phyloP scores from a whole-genome alignment of 371 early-diverging fungal genomes.

The Mucor saturninus region DNA sequence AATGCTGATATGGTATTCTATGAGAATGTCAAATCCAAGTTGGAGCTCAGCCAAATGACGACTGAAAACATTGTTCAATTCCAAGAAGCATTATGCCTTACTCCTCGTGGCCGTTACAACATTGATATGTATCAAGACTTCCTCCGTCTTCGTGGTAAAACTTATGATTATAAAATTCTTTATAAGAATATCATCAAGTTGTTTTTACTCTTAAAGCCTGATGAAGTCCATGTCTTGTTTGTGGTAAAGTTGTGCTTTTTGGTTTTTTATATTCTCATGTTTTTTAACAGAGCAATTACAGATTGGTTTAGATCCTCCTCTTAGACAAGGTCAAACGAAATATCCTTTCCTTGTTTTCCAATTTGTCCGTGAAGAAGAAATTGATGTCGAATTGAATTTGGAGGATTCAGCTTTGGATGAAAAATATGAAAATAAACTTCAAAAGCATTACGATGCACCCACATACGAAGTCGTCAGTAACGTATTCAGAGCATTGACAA shows the following conservation, averaged over 20 bases:
- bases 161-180: conserved; percentile 96
- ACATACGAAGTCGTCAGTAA: conserved; percentile 88
- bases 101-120: conserved; percentile 95
- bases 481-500: conserved; percentile 89
- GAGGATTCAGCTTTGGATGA: conserved; percentile 72
- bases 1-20: conserved; percentile 83
- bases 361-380: conserved; percentile 92
- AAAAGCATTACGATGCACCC: conserved; percentile 89
- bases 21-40: conserved; percentile 90
- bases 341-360: conserved; percentile 98
- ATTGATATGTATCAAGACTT: conserved; percentile 93
- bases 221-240: conserved; percentile 90
- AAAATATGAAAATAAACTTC: conserved; percentile 81
- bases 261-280: no score
- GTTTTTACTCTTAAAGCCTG: conserved; percentile 92
- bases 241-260: conserved; percentile 51
- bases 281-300: conserved; percentile 6
- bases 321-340: conserved; percentile 98
- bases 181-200: conserved; percentile 84
- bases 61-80: conserved; percentile 92
- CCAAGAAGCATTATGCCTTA: conserved; percentile 88
- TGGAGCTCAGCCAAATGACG: conserved; percentile 85
- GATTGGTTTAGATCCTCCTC: conserved; percentile 95
- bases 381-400: conserved; percentile 82
- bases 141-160: conserved; percentile 95